phyloP scores from a whole-genome alignment of 179 eudicot genomes.

The Beta corolliflora region DNA sequence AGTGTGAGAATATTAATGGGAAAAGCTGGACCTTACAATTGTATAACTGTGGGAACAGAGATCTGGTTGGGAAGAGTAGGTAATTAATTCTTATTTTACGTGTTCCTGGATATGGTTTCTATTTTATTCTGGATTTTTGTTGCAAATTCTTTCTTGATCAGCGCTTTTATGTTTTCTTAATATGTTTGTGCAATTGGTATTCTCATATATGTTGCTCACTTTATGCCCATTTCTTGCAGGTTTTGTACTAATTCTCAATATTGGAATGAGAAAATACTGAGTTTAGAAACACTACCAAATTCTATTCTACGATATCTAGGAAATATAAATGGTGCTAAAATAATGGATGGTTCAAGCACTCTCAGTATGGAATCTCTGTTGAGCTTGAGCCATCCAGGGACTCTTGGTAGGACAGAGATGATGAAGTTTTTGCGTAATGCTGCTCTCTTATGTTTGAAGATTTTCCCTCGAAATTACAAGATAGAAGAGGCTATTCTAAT shows the following conservation, averaged over 20 bases:
- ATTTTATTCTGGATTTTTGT: background rate
- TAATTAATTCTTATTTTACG: background rate
- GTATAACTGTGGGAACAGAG: background rate
- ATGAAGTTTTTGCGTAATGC: slow-evolving; percentile 88
- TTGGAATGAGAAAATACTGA: slow-evolving; percentile 69
- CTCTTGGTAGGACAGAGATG: slow-evolving; percentile 47
- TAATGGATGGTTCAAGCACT: slow-evolving; percentile 35
- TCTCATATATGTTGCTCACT: slow-evolving; percentile 1
- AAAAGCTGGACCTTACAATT: background rate
- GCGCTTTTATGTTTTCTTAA: background rate
- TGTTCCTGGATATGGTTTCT: background rate
- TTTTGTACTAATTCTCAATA: slow-evolving; percentile 80
- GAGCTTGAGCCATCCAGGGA: slow-evolving; percentile 40
- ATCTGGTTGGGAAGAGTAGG: background rate
- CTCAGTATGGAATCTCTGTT: slow-evolving; percentile 51
- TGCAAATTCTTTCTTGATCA: background rate
- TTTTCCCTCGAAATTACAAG: slow-evolving; percentile 69
- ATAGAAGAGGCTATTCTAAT: slow-evolving; percentile 82
- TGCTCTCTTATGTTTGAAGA: slow-evolving; percentile 62
- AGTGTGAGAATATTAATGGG: background rate
- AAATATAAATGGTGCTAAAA: slow-evolving; percentile 39
- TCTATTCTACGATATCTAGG: slow-evolving; percentile 52
- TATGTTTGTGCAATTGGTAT: background rate
- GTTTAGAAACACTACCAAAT: slow-evolving; percentile 57
- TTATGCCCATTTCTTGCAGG: slow-evolving; percentile 40